Base-by-base conservation (phyloP, 2,329 filamentous ascomycete species). In the Aspergillus aculeatus region DNA sequence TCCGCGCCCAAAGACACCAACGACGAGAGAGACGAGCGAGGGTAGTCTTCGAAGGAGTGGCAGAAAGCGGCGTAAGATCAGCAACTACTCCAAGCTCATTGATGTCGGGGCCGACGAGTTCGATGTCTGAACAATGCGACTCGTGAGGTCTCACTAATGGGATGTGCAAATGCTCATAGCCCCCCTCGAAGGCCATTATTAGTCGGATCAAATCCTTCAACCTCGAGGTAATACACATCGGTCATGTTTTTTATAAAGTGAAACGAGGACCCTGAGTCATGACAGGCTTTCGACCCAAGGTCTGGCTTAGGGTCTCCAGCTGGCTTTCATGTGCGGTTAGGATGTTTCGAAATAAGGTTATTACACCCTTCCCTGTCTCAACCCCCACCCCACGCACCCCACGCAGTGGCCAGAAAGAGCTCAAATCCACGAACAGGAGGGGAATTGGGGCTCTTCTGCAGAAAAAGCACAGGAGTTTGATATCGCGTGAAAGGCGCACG, bases 1-100 rank as follows among this genome's bases (percentile, higher is more conserved):
- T 44, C 48, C 60, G 21, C 24, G 47, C 26, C 48, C 55, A 26
- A 50, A 51, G 31, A 62, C 50, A 23, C 48, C 57, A 2, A 58
- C 47, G 35, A 54, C 32, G 12, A 48, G 56, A 26, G 29, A 26
- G n/a, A 21, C 32, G n/a, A 52, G 26, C 14, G 59, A 58, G 11
- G 55, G 47, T 19, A 48, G 41, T n/a, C 55, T 60, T 23, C 63
- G 64, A 23, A 64, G 65, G 19, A 69, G 66, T 49, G 55, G 53
- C 19, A 60, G 64, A 32, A 72, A 71, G 60, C 66, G 62, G 38
- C 69, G 70, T 55, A 74, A 72, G 56, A 68, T 72, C 31, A 74
- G 72, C 66, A 73, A 73, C 50, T 70, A 67, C 49, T 60, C 60
- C n/a, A 64, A 68, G 35, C 65, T 70, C 19, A 66, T 74, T 55